Base-by-base conservation (phyloP, 139 green algal species). In the Tetraselmis striata region DNA sequence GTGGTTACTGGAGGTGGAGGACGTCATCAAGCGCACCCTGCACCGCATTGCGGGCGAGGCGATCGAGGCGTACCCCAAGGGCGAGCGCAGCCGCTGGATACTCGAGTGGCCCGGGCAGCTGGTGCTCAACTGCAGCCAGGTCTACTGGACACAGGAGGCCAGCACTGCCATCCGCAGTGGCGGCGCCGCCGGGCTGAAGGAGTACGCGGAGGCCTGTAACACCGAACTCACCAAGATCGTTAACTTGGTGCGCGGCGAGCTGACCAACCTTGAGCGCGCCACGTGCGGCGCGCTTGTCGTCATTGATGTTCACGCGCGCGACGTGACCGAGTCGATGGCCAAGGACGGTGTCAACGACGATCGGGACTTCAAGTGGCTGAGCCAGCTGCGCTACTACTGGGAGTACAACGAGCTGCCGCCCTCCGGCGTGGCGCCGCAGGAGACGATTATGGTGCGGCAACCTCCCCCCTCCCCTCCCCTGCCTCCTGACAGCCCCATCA, bases 291-390 rank as follows among this genome's bases (percentile, higher is more conserved):
- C 89, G 1, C 85, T 94, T 45, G 89, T 94, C 59, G 89, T 93
- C 0, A 92, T 94, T 58, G 91, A 94, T 80, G 91, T 94, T 85
- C 91, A 94, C 82, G 89, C 91, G 2, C 84, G 91, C 1, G 90
- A 93, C 30, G 88, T 94, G 75, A 86, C 86, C 2, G 79, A 77
- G 0, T 29, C 82, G 75, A 95, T 96, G 91, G 87, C 87, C 28
- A 84, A 84, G 59, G 85, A 92, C 5, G 88, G 90, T 23, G 93
- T 96, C 28, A 84, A 89, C 29, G 85, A 90, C 31, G 77, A 91
- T 31, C 85, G 85, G 2, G 92, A 95, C 88, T 95, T 95, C 83
- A 93, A 94, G 83, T 95, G 92, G 90, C 88, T 91, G 80, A 88
- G 82, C 59, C 88, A 92, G 86, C 75, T 91, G 82, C 85, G 90